Conservation (phyloP, 495 filamentous ascomycete species). For the Podospora pseudocomata region DNA sequence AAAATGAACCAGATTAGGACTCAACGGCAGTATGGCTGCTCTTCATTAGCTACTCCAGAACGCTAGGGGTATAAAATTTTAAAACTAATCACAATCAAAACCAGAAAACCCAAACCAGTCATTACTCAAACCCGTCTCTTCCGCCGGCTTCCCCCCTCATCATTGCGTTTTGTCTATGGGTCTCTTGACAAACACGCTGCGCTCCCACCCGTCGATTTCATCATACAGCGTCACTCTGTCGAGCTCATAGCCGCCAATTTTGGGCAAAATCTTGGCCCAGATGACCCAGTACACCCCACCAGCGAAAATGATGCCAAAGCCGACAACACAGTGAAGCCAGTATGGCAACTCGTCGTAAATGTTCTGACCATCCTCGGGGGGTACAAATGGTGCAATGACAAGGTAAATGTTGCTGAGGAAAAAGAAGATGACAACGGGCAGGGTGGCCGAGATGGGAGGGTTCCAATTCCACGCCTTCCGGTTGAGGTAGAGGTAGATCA, state of each 20-base stretch:
- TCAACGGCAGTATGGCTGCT: neutral
- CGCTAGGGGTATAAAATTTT: neutral
- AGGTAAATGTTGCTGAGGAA: constrained; percentile 48
- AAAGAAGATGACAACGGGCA: constrained; percentile 47
- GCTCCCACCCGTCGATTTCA: constrained; percentile 44
- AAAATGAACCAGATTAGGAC: neutral
- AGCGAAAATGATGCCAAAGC: constrained; percentile 40
- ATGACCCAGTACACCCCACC: constrained; percentile 68
- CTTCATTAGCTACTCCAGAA: neutral
- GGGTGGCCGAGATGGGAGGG: constrained; percentile 42
- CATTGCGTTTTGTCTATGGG: constrained; percentile 11
- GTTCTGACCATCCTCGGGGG: constrained; percentile 40
- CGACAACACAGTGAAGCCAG: constrained; percentile 47
- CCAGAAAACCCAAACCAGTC: neutral
- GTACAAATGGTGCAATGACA: constrained; percentile 44
- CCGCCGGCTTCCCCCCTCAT: neutral
- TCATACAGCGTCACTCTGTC: constrained; percentile 49
- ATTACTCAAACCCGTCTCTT: neutral
- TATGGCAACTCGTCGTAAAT: constrained; percentile 43
- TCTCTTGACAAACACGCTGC: constrained; percentile 33
- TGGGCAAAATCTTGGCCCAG: constrained; percentile 62
- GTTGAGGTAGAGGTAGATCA: constrained; percentile 55
- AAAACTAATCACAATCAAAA: neutral
- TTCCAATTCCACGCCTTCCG: constrained; percentile 40
- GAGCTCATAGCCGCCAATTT: constrained; percentile 54